phyloP scores from a whole-genome alignment of 2,329 filamentous ascomycete genomes.

The Raffaelea ambrosiae region DNA sequence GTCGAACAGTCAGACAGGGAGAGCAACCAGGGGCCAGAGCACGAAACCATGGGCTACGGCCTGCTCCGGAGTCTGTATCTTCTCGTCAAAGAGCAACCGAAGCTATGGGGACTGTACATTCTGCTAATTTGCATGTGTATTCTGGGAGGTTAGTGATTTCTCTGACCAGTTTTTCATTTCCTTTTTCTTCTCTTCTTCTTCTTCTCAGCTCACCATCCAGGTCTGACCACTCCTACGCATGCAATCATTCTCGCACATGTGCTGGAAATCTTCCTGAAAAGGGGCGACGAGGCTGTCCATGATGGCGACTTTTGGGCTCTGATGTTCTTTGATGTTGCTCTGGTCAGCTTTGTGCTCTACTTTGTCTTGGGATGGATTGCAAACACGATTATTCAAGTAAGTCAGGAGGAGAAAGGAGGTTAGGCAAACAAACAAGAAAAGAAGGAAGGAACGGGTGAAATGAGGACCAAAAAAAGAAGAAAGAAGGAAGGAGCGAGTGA shows the following conservation, averaged over 20 bases:
- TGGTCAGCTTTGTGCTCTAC: conserved; percentile 45
- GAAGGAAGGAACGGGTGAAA: too few relatives aligned
- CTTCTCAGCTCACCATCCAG: conserved; percentile 33
- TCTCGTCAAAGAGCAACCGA: neutral
- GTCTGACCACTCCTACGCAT: conserved; percentile 2
- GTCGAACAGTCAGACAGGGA: too few relatives aligned
- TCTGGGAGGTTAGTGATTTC: neutral
- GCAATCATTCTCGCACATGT: neutral
- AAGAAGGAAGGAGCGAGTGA: too few relatives aligned
- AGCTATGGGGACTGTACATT: neutral
- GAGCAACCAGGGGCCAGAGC: too few relatives aligned
- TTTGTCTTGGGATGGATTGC: conserved; percentile 34
- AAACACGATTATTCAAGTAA: neutral
- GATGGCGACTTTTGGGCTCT: conserved; percentile 48
- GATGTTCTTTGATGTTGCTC: conserved; percentile 54
- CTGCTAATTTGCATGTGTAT: neutral
- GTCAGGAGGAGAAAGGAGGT: too few relatives aligned
- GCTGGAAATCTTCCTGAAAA: neutral
- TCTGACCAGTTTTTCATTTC: neutral
- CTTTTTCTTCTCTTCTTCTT: neutral
- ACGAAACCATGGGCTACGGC: neutral
- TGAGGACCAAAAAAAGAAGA: too few relatives aligned
- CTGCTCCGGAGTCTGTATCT: neutral
- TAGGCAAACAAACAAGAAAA: too few relatives aligned
- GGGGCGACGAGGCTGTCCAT: neutral